phyloP scores from a whole-genome alignment of 1,284 basidiomycete species.

The Fistulina hepatica region DNA sequence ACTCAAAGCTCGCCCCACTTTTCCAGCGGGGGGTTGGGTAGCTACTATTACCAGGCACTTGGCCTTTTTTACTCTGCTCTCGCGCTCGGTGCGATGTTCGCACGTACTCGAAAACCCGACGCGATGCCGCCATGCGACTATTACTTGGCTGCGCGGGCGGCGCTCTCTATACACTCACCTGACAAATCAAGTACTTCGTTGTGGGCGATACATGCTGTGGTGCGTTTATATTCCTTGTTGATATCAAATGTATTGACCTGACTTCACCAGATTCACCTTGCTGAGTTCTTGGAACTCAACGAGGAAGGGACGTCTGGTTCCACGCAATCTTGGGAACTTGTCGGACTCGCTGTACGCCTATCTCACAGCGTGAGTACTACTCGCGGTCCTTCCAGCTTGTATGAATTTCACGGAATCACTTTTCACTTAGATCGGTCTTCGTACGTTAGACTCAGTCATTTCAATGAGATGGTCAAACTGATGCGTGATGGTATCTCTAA shows the following conservation, averaged over 20 bases:
- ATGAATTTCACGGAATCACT: conserved; percentile 3
- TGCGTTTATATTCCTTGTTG: too few relatives aligned
- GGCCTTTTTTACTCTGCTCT: conserved; percentile 47
- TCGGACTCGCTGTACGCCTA: conserved; percentile 47
- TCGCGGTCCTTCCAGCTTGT: too few relatives aligned
- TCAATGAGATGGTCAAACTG: conserved; percentile 3
- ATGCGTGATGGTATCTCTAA: too few relatives aligned
- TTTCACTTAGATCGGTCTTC: conserved; percentile 2
- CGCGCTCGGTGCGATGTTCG: conserved; percentile 40
- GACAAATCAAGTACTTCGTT: conserved; percentile 39
- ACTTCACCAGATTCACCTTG: conserved; percentile 49
- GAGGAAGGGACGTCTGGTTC: conserved; percentile 38
- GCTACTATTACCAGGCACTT: conserved; percentile 33
- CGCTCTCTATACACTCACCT: conserved; percentile 37
- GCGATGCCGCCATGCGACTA: conserved; percentile 45
- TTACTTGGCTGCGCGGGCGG: conserved; percentile 40
- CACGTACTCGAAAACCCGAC: conserved; percentile 31
- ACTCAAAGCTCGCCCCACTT: conserved; percentile 17
- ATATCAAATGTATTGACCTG: too few relatives aligned
- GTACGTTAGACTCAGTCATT: conserved; percentile 55
- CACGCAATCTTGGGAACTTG: conserved; percentile 40
- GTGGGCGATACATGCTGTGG: conserved; percentile 38
- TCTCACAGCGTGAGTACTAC: conserved; percentile 40
- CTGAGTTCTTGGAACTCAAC: conserved; percentile 46
- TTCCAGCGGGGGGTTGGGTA: too few relatives aligned